Evolutionary conservation across 2,329 filamentous ascomycete genomes (phyloP).

Genomic region (Thielaviopsis punctulata): DNA sequence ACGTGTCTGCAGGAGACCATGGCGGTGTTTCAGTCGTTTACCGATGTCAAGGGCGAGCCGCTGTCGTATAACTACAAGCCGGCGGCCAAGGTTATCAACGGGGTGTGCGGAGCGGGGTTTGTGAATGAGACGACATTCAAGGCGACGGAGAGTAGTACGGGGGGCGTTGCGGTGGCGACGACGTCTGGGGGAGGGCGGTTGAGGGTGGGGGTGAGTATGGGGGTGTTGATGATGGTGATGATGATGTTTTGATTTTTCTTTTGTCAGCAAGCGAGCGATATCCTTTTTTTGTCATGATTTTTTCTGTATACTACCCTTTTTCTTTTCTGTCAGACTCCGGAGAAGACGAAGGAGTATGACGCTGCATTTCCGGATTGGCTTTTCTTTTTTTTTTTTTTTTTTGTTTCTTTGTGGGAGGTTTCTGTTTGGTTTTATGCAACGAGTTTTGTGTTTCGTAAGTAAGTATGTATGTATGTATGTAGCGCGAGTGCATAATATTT

Average conservation of each 20-base stretch:
- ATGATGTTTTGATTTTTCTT: neutral
- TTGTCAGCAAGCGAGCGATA: neutral
- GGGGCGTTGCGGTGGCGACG: conserved; percentile 7
- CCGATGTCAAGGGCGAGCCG: conserved; percentile 45
- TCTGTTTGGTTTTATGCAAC: too few relatives aligned
- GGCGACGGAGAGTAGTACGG: conserved; percentile 15
- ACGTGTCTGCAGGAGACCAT: conserved; percentile 65
- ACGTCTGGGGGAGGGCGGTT: neutral
- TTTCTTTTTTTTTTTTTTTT: neutral
- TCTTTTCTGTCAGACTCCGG: neutral
- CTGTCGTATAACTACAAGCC: conserved; percentile 51
- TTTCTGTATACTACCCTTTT: neutral
- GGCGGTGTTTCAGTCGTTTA: conserved; percentile 56
- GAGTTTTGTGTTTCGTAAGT: too few relatives aligned
- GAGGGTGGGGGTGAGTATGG: neutral
- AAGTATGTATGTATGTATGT: too few relatives aligned
- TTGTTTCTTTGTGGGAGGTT: too few relatives aligned
- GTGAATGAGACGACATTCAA: conserved; percentile 34
- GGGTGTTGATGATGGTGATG: neutral
- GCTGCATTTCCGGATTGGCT: neutral
- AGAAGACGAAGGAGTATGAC: neutral
- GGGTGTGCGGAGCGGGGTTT: conserved; percentile 40
- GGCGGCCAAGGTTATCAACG: conserved; percentile 59
- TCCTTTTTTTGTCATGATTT: neutral
- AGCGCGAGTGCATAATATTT: too few relatives aligned